phyloP scores from a whole-genome alignment of 345 rosid species.

The Leavenworthia alabamica region DNA sequence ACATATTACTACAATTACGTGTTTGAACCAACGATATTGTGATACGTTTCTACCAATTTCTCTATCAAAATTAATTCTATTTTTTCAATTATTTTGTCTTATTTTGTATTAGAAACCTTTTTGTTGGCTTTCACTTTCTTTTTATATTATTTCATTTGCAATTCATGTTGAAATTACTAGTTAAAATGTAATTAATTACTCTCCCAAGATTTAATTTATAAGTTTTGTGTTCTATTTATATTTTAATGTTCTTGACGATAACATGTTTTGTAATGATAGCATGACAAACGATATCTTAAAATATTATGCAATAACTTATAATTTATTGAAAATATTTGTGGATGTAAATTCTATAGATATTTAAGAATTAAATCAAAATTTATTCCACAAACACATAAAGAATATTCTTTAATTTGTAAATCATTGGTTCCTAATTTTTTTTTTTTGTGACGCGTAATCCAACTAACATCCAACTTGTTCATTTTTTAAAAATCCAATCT shows the following conservation, averaged over 20 bases:
- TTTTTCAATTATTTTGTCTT: background rate
- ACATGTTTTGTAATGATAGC: too few species aligned
- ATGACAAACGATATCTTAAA: too few species aligned
- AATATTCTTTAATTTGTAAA: background rate
- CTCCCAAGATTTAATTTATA: too few species aligned
- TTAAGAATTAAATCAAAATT: too few species aligned
- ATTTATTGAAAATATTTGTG: too few species aligned
- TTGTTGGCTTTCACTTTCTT: background rate
- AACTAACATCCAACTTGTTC: background rate
- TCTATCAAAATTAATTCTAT: background rate
- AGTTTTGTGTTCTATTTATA: too few species aligned
- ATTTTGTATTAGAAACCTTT: background rate
- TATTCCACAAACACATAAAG: too few species aligned
- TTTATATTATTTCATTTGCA: background rate
- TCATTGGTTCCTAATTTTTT: background rate
- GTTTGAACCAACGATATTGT: conserved; percentile 8
- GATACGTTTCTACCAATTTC: conserved; percentile 16
- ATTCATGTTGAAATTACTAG: too few species aligned
- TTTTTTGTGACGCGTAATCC: background rate
- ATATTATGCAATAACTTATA: too few species aligned
- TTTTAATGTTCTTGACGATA: too few species aligned
- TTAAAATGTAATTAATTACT: too few species aligned
- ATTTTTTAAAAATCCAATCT: background rate
- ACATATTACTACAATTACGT: background rate
- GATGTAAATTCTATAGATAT: too few species aligned